A percentile compares a stretch with the other conserved stretches of the same genome.
phyloP scores from a whole-genome alignment of 768 basidiomycete genomes.

The Tylopilus sp. region DNA sequence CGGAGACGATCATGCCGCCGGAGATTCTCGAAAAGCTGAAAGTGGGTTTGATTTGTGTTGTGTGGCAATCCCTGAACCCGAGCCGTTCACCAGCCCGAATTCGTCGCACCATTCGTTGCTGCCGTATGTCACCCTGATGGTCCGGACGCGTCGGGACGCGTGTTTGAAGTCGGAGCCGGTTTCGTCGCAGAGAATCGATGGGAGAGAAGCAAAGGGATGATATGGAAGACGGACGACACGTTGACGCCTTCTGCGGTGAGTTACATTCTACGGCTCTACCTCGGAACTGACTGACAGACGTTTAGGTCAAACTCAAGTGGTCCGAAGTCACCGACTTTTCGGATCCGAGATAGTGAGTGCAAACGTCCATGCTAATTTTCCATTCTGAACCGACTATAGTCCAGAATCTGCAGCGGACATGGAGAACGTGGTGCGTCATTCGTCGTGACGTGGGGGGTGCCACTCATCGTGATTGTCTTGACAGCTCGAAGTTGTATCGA shows the following conservation, averaged over 20 bases:
- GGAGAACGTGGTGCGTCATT: constrained; percentile 46
- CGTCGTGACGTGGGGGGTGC: neutral
- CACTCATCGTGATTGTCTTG: constrained; percentile 14
- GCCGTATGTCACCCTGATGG: constrained; percentile 86
- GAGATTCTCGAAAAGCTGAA: constrained; percentile 89
- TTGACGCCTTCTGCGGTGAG: constrained; percentile 93
- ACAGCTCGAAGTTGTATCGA: constrained; percentile 62
- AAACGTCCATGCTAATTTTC: neutral
- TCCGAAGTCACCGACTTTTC: constrained; percentile 76
- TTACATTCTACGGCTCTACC: neutral
- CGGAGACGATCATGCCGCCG: constrained; percentile 90
- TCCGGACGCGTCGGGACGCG: constrained; percentile 70
- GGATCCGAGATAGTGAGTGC: constrained; percentile 61
- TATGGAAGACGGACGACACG: constrained; percentile 85
- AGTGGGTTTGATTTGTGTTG: constrained; percentile 33
- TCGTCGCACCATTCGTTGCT: constrained; percentile 88
- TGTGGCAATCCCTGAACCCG: neutral
- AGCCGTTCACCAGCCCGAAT: constrained; percentile 56
- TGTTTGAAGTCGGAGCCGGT: constrained; percentile 93
- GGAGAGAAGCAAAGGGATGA: constrained; percentile 82
- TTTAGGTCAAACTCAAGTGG: constrained; percentile 82
- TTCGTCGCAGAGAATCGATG: constrained; percentile 90
- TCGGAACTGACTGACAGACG: neutral
- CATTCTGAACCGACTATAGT: constrained; percentile 37
- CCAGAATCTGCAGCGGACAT: constrained; percentile 63